These are phyloP conservation scores for Amanita jacksonii DNA, from an alignment of 768 basidiomycete species.

Conservation along the genomic window DNA sequence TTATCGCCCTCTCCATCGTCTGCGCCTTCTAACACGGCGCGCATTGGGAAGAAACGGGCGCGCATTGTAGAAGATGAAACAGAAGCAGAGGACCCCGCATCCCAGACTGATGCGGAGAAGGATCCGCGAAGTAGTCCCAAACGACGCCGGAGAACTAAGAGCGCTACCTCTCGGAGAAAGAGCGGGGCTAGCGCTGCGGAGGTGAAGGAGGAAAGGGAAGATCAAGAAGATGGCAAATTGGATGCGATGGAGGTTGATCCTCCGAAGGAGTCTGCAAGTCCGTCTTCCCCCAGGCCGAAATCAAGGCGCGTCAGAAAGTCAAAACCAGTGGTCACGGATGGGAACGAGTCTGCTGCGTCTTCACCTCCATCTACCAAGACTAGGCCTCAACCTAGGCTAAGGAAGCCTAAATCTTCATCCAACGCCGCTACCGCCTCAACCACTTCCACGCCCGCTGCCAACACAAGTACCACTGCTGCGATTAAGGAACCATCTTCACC, in stretches of 20 bases:
- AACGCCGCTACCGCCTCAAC: neutral
- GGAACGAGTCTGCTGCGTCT: conserved; percentile 8
- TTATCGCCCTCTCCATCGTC: conserved; percentile 17
- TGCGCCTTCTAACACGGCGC: conserved; percentile 8
- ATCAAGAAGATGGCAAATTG: neutral
- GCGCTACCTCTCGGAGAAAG: neutral
- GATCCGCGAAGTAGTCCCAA: neutral
- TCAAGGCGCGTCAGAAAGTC: conserved; percentile 3
- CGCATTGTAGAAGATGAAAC: neutral
- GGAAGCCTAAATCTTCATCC: neutral
- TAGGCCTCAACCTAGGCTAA: conserved; percentile 6
- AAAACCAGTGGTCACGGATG: conserved; percentile 3
- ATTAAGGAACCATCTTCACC: neutral
- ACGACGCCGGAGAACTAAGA: conserved; percentile 2
- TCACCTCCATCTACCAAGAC: conserved; percentile 9
- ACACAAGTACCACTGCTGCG: no score
- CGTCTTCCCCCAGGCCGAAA: conserved; percentile 1
- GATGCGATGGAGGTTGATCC: conserved; percentile 4
- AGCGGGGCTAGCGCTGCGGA: neutral
- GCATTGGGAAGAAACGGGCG: conserved; percentile 11
- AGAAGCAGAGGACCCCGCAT: conserved; percentile 3
- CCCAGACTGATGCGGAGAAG: conserved; percentile 5
- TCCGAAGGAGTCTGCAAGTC: neutral
- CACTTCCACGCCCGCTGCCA: neutral
- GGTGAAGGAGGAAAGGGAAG: neutral